phyloP scores from a whole-genome alignment of 352 stramenopile species.

The Globisporangium polare region DNA sequence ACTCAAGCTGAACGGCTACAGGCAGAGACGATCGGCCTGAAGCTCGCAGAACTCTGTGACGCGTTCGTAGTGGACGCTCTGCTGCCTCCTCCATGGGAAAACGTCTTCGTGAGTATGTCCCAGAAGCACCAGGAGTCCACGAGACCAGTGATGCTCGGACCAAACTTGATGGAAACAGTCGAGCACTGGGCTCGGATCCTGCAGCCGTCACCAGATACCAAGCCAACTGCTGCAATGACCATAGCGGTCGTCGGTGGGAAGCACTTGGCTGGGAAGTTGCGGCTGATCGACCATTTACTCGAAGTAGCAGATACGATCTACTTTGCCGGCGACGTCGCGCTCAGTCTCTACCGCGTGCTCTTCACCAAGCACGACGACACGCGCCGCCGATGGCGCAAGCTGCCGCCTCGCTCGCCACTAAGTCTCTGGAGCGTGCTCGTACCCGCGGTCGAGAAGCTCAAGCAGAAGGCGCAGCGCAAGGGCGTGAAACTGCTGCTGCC shows the following conservation, averaged over 20 bases:
- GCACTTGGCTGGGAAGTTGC: constrained; percentile 48
- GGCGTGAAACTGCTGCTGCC: constrained; percentile 52
- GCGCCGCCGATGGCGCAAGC: constrained; percentile 3
- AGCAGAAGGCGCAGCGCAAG: constrained; percentile 62
- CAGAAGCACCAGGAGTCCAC: not conserved
- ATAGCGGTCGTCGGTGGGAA: constrained; percentile 56
- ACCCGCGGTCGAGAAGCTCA: constrained; percentile 44
- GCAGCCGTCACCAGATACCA: constrained; percentile 15
- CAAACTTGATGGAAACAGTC: constrained; percentile 20
- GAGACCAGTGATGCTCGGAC: constrained; percentile 19
- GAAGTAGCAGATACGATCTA: constrained; percentile 56
- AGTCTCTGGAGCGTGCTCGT: constrained; percentile 34
- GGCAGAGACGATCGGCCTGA: constrained; percentile 9
- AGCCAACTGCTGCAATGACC: constrained; percentile 1
- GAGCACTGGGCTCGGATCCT: constrained; percentile 28
- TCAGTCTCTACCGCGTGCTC: constrained; percentile 50
- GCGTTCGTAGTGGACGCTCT: constrained; percentile 28
- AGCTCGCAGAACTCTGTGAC: constrained; percentile 18
- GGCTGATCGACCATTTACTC: constrained; percentile 59
- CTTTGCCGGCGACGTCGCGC: constrained; percentile 61
- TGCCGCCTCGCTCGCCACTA: not conserved
- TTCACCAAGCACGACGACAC: constrained; percentile 19
- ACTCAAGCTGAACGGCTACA: constrained; percentile 9
- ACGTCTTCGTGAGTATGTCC: constrained; percentile 8
- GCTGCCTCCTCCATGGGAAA: constrained; percentile 15